Percentiles rank a stretch among this genome's conserved stretches.
phyloP scores from a whole-genome alignment of 78 protist genomes.

The Mastigamoeba balamuthi region DNA sequence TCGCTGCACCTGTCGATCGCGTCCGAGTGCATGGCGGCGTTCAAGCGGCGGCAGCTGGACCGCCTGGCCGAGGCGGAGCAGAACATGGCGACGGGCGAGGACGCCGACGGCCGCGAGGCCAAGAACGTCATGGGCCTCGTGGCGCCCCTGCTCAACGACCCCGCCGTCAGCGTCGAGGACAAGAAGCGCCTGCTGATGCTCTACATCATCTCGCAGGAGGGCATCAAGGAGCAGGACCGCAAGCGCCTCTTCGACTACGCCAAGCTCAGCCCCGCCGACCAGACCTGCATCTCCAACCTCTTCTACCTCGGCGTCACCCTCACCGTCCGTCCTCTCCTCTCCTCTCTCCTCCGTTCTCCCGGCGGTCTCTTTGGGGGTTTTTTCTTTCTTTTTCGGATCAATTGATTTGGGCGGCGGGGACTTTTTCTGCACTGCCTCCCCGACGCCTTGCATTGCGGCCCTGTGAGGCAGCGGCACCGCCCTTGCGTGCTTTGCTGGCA shows the following conservation, averaged over 20 bases:
- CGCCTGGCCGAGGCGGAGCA: constrained; percentile 51
- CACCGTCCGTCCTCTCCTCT: no score
- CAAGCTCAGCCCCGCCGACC: constrained; percentile 24
- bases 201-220: constrained; percentile 57
- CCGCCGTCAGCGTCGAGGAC: neutral
- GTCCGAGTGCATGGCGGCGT: constrained; percentile 38
- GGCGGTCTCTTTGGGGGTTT: no score
- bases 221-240: constrained; percentile 44
- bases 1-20: constrained; percentile 57
- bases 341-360: no score
- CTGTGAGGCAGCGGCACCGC: no score
- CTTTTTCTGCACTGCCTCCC: no score
- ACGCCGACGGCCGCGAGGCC: constrained; percentile 24
- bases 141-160: constrained; percentile 6
- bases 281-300: constrained; percentile 33
- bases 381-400: no score
- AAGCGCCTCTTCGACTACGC: constrained; percentile 37
- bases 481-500: no score
- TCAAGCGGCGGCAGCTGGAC: constrained; percentile 22
- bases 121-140: constrained; percentile 16
- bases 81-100: constrained; percentile 61
- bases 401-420: no score
- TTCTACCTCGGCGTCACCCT: constrained; percentile 37
- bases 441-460: no score
- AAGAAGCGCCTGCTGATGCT: constrained; percentile 47